Evolutionary conservation across 495 filamentous ascomycete species (phyloP), one percentile per base, ranked within the genome.

Genomic region (Aspergillus olivimuriae): DNA sequence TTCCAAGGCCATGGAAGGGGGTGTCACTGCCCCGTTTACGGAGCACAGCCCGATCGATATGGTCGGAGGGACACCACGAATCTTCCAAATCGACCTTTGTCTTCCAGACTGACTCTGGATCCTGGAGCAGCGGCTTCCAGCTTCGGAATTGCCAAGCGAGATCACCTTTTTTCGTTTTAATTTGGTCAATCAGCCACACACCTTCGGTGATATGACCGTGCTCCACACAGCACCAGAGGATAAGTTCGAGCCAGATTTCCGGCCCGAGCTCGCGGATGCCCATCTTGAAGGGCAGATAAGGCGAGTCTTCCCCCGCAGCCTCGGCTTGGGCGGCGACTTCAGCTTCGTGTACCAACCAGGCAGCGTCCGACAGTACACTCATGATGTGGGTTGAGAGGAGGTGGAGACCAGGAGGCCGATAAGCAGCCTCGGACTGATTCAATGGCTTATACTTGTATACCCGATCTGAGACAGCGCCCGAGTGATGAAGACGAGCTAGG

Each of bases 161-260:
- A 9, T 58, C 42, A 17, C 50, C 55, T 3, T 48, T 56, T 32
- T 54, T 57, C 33, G 47, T 48, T 33, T 41, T 47, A 54, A 77
- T 62, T 35, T 66, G 55, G 26, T 65, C 51, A 1, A 82, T 42
- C 4, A 84, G 63, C 38, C 60, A 65, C 33, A 65, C 53, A 16
- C 77, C 81, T 48, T 80, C 75, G 34, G 55, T 57, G 8, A 74
- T 55, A 63, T 76, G 78, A 4, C 75, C 75, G 45, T 79, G 75
- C 51, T 83, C 77, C 19, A 83, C 65, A 52, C 81, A 85, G 43
- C 74, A 76, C 81, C 80, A 85, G 6, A 85, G 65, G 34, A 84
- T 68, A 10, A 84, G 63, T 48, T 85, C 81, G 2, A 85, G 56
- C 81, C 81, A 85, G 16, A 84, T 62, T 43, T 81, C 76, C 15